Evolutionary conservation across 257 asterid genomes (phyloP).

Genomic region (Jaltomata sinuosa): DNA sequence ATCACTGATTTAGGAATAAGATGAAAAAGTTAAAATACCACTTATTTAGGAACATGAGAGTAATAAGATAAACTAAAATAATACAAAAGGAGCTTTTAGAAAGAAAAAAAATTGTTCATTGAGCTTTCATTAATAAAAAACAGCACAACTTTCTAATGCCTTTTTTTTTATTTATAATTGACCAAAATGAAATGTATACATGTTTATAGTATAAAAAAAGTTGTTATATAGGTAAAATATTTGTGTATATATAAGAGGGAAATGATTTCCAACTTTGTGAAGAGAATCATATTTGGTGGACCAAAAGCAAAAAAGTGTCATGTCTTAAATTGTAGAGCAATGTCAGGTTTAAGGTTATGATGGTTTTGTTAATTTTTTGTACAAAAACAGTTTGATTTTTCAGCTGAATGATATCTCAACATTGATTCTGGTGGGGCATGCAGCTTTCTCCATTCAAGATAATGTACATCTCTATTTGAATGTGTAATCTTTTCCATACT

Average conservation of each 20-base stretch:
- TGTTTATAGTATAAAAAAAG: neutral
- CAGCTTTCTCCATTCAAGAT: neutral
- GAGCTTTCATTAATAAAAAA: neutral
- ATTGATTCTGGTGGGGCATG: neutral
- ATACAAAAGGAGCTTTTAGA: no score
- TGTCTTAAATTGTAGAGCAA: neutral
- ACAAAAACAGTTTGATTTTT: neutral
- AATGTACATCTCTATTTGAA: neutral
- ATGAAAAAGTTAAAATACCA: no score
- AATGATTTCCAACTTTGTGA: neutral
- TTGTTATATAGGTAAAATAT: neutral
- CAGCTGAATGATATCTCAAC: constrained; percentile 1
- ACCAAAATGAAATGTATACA: neutral
- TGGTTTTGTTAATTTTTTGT: neutral
- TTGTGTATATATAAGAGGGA: neutral
- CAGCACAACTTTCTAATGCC: neutral
- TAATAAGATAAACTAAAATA: no score
- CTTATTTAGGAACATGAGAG: no score
- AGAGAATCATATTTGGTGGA: neutral
- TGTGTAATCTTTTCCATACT: neutral
- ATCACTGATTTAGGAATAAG: no score
- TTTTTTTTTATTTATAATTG: neutral
- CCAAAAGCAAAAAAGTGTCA: neutral
- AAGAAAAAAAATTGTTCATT: neutral
- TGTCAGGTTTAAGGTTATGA: neutral